Percentiles rank a stretch among this genome's conserved stretches.
Evolutionary conservation across 2,329 filamentous ascomycete species (phyloP).

Genomic region (Fonsecaea pugnacius): DNA sequence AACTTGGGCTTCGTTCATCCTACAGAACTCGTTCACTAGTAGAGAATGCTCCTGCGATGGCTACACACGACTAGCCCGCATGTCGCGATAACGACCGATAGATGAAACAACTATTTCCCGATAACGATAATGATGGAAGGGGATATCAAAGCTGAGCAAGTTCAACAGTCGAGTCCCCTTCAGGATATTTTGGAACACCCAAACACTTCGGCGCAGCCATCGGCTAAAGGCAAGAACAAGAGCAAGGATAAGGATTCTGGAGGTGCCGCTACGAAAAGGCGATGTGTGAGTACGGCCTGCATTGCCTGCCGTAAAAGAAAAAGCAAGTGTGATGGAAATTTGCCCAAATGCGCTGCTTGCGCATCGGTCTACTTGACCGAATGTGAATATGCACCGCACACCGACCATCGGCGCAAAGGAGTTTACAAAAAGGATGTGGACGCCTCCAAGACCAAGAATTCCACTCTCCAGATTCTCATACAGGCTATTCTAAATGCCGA

Average conservation of each 20-base stretch:
- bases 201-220: constrained; percentile 13
- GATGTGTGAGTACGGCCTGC: constrained; percentile 83
- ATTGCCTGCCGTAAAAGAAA: constrained; percentile 79
- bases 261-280: constrained; percentile 59
- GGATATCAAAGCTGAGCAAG: constrained; percentile 21
- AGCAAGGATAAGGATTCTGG: constrained; percentile 40
- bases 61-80: constrained; percentile 3
- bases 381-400: constrained; percentile 94
- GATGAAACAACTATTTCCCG: not conserved
- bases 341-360: constrained; percentile 93
- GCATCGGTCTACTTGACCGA: constrained; percentile 78
- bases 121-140: constrained; percentile 12
- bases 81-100: not conserved
- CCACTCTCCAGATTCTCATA: constrained; percentile 88
- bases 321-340: constrained; percentile 88
- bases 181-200: constrained; percentile 6
- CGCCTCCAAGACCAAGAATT: constrained; percentile 80
- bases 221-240: constrained; percentile 40
- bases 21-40: not conserved
- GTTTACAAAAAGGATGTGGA: constrained; percentile 95
- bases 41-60: constrained; percentile 9
- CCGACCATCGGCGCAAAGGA: constrained; percentile 92
- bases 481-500: constrained; percentile 89
- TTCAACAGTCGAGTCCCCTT: constrained; percentile 7
- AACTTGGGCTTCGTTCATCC: not conserved